These are phyloP conservation scores for Lantana camara DNA, from an alignment of 257 asterid genomes.

Conservation along the genomic window DNA sequence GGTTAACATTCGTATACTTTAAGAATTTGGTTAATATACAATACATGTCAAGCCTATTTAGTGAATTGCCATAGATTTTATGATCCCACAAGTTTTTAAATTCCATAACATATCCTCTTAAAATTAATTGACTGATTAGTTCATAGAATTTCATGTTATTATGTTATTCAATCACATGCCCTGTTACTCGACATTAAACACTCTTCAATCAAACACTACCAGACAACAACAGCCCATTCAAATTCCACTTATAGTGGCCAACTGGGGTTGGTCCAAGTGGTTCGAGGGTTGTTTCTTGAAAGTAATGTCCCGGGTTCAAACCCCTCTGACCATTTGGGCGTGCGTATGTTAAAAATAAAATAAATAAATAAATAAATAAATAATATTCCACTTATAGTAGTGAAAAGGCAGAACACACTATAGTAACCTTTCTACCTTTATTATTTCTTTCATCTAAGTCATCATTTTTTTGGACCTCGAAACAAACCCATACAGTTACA, in stretches of 20 bases:
- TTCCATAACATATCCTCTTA: not conserved
- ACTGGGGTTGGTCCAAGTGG: too few species aligned
- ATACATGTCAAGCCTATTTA: conserved; percentile 5
- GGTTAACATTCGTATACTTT: not conserved
- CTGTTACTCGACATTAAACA: too few species aligned
- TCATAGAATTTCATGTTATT: not conserved
- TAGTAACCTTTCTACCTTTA: not conserved
- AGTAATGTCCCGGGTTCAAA: too few species aligned
- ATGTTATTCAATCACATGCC: not conserved
- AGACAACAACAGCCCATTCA: not conserved
- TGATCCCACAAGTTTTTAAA: not conserved
- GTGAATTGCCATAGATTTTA: not conserved
- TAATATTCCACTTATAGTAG: not conserved
- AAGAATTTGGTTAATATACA: not conserved
- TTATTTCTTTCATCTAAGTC: not conserved
- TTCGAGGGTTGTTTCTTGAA: too few species aligned
- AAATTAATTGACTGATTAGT: not conserved
- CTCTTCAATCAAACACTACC: not conserved
- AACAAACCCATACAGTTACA: conserved; percentile 4
- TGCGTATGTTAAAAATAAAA: too few species aligned
- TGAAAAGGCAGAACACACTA: not conserved
- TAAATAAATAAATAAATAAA: too few species aligned
- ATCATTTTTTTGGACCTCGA: conserved; percentile 1
- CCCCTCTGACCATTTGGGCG: too few species aligned
- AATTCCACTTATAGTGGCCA: too few species aligned